Conservation (phyloP, 2,329 filamentous ascomycete species). For the Rutstroemia sp. region DNA sequence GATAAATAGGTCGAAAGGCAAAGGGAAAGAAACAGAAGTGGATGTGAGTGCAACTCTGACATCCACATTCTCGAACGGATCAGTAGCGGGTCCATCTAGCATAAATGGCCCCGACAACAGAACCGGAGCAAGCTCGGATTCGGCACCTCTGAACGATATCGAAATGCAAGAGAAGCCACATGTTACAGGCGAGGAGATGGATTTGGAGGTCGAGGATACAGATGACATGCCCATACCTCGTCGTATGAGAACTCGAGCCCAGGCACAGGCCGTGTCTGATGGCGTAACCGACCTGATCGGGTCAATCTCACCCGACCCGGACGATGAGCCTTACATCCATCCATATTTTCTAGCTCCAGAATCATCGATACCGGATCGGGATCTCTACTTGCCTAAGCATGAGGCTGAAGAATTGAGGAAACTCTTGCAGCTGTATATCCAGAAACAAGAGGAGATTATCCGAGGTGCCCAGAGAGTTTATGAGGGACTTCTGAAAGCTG, state of each 20-base stretch:
- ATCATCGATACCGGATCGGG: constrained; percentile 56
- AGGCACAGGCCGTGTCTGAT: constrained; percentile 37
- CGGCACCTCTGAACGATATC: constrained; percentile 3
- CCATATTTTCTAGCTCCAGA: constrained; percentile 65
- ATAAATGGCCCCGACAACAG: neutral
- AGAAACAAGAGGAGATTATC: constrained; percentile 80
- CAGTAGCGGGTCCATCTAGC: neutral
- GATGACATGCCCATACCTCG: constrained; percentile 37
- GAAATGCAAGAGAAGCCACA: constrained; percentile 10
- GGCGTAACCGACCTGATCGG: constrained; percentile 29
- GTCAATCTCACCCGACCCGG: constrained; percentile 36
- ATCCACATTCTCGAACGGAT: neutral
- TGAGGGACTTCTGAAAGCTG: constrained; percentile 63
- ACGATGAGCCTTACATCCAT: constrained; percentile 54
- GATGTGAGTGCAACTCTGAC: neutral
- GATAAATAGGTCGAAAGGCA: neutral
- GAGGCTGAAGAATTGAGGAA: constrained; percentile 76
- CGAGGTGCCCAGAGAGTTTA: constrained; percentile 62
- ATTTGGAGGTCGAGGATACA: constrained; percentile 22
- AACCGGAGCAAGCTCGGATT: neutral
- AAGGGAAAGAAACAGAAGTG: neutral
- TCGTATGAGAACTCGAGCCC: constrained; percentile 48
- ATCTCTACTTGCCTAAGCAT: constrained; percentile 61
- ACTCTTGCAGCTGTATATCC: constrained; percentile 67
- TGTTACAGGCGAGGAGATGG: neutral